Evolutionary conservation across 495 filamentous ascomycete species (phyloP).

Genomic region (Tuber indicum): DNA sequence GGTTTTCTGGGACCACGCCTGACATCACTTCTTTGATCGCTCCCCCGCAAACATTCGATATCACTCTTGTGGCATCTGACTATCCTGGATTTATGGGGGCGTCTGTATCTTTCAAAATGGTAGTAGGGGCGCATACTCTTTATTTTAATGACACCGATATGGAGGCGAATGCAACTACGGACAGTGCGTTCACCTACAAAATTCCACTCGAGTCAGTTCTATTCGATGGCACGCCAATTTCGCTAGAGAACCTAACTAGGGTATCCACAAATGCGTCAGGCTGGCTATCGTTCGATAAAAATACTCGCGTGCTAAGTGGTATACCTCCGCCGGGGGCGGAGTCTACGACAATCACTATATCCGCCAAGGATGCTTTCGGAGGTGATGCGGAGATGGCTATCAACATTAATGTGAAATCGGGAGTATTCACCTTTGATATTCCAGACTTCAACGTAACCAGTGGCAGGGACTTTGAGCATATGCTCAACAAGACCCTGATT

Average conservation of each 20-base stretch:
- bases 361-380: slow-evolving; percentile 57
- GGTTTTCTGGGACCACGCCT: slow-evolving; percentile 70
- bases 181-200: slow-evolving; percentile 52
- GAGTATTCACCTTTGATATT: slow-evolving; percentile 42
- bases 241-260: slow-evolving; percentile 46
- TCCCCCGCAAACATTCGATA: slow-evolving; percentile 63
- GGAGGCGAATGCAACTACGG: slow-evolving; percentile 55
- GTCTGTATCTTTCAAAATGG: slow-evolving; percentile 59
- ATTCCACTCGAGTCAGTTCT: slow-evolving; percentile 52
- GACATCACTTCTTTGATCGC: slow-evolving; percentile 54
- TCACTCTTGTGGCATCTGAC: slow-evolving; percentile 73
- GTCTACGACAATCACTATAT: slow-evolving; percentile 60
- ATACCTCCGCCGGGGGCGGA: slow-evolving; percentile 53
- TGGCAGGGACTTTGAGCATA: slow-evolving; percentile 60
- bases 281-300: slow-evolving; percentile 65
- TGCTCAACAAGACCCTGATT: slow-evolving; percentile 52
- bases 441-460: slow-evolving; percentile 51
- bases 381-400: slow-evolving; percentile 61
- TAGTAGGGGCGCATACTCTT: slow-evolving; percentile 63
- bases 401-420: slow-evolving; percentile 49
- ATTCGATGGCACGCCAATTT: slow-evolving; percentile 56
- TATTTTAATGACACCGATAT: slow-evolving; percentile 54
- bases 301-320: slow-evolving; percentile 59
- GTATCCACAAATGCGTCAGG: slow-evolving; percentile 53
- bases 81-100: slow-evolving; percentile 67